Evolutionary conservation across 768 basidiomycete species (phyloP), one percentile per base, ranked within the genome.

Genomic region (Rhodotorula taiwanensis): DNA sequence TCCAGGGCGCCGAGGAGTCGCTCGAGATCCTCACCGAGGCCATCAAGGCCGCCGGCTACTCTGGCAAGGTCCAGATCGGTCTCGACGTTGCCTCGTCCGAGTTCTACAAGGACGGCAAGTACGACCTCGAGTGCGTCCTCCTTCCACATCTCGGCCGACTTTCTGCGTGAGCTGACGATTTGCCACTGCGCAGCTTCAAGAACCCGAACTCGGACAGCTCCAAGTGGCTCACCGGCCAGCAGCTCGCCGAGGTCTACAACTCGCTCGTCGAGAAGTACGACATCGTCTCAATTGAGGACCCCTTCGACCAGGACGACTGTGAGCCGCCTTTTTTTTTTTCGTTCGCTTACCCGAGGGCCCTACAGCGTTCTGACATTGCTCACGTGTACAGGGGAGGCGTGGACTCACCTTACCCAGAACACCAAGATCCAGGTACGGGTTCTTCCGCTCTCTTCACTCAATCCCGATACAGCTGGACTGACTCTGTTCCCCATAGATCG

Each of bases 21-120:
- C 89, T 98, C 67, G 94, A 99, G 73, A 51, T 99, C 73, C 83
- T 99, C 66, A 82, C 83, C 47, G 90, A 94, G 76, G 95, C 95
- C 73, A 98, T 99, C 82, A 86, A 88, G 78, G 89, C 91, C 80
- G 93, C 95, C 30, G 95, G 95, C 45, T 97, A 95, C 78, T 88
- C 94, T 76, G 95, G 91, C 75, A 95, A 95, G 81, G 86, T 99
- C 79, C 89, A 97, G 79, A 98, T 99, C 76, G 94, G 88, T 63
- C 88, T 99, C 70, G 70, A 69, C 55, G 93, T 95, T 70, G 95
- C 95, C 59, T 95, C 93, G 3, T 97, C 94, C 77, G 95, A 99
- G 78, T 99, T 99, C 83, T 99, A 90, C 86, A 98, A 95, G 84
- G 92, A 97, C 9, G 94, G 93, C 72, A 97, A 97, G 80, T 99